Conservation (phyloP, 192 early-diverging fungal genomes). For the Coemansia sp. region DNA sequence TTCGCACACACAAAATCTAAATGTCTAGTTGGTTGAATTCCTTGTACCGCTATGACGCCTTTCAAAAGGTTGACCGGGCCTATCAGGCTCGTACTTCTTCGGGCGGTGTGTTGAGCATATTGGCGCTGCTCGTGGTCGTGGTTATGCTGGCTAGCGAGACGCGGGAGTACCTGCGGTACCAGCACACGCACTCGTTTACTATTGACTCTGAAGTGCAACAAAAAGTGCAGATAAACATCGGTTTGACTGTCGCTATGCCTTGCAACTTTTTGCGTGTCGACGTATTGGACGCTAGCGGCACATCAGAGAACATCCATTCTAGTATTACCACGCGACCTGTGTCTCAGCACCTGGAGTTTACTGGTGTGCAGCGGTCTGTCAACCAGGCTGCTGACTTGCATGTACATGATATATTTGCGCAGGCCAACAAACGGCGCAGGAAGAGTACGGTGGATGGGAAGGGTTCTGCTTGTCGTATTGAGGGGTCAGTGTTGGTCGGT, state of each 20-base stretch:
- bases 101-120: slow-evolving; percentile 75
- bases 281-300: slow-evolving; percentile 46
- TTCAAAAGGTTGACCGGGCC: slow-evolving; percentile 85
- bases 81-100: slow-evolving; percentile 72
- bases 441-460: neutral
- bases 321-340: slow-evolving; percentile 10
- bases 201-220: slow-evolving; percentile 72
- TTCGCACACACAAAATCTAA: neutral
- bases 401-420: slow-evolving; percentile 45
- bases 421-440: slow-evolving; percentile 13
- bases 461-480: slow-evolving; percentile 65
- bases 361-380: neutral
- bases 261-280: slow-evolving; percentile 61
- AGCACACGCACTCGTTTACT: slow-evolving; percentile 77
- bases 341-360: neutral
- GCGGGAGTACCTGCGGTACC: slow-evolving; percentile 62
- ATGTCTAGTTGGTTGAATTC: slow-evolving; percentile 13
- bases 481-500: slow-evolving; percentile 73
- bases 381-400: slow-evolving; percentile 14
- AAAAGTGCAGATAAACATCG: slow-evolving; percentile 81
- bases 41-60: slow-evolving; percentile 69
- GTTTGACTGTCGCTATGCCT: slow-evolving; percentile 85
- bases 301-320: slow-evolving; percentile 12
- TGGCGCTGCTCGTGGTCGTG: slow-evolving; percentile 68
- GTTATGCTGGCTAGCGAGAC: slow-evolving; percentile 74